These are phyloP conservation scores for Scutellaria baicalensis DNA, from an alignment of 257 asterid species.

Conservation along the genomic window DNA sequence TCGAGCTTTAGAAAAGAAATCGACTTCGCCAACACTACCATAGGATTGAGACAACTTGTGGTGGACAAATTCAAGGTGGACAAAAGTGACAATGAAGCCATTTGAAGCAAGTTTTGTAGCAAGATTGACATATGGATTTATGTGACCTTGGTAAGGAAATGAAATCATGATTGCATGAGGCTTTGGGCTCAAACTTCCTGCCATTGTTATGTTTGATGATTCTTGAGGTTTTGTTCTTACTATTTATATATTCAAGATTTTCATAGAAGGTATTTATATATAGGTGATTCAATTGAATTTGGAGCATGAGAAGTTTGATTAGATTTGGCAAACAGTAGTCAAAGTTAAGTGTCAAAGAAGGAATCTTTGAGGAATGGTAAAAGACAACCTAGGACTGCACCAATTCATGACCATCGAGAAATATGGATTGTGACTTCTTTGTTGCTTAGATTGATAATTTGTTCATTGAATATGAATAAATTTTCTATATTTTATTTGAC, in stretches of 20 bases:
- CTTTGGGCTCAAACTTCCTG: neutral
- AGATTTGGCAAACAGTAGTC: neutral
- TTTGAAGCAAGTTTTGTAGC: constrained; percentile 20
- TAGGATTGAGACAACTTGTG: neutral
- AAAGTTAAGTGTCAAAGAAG: neutral
- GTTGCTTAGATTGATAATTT: neutral
- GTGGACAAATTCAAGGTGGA: constrained; percentile 14
- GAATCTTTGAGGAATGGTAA: too few species aligned
- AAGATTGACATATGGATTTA: constrained; percentile 12
- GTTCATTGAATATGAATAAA: too few species aligned
- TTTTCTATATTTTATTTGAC: too few species aligned
- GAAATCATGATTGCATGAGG: constrained; percentile 23
- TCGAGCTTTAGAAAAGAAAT: constrained; percentile 28
- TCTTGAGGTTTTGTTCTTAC: neutral
- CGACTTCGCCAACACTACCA: neutral
- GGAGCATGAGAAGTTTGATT: neutral
- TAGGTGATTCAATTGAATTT: neutral
- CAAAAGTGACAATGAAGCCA: constrained; percentile 15
- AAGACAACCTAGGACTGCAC: too few species aligned
- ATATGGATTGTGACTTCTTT: too few species aligned
- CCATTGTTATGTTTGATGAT: neutral
- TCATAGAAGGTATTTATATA: neutral
- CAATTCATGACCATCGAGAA: neutral
- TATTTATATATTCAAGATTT: neutral
- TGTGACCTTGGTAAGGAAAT: constrained; percentile 25